Evolutionary conservation across 2,329 filamentous ascomycete species (phyloP).

Genomic region (Dactylellina parvicollis): DNA sequence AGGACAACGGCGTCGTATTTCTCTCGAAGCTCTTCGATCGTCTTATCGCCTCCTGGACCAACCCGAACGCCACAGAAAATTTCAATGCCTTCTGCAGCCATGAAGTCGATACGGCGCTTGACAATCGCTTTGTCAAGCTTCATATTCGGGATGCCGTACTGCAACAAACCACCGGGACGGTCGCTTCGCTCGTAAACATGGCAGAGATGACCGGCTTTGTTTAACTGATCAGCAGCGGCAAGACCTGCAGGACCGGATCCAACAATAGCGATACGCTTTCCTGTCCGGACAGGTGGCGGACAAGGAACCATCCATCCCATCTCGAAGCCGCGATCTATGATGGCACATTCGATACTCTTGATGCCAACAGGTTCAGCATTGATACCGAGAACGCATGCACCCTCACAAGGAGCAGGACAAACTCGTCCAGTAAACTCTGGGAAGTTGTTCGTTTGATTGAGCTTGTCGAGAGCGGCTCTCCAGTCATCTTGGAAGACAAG

Average conservation of each 20-base stretch:
- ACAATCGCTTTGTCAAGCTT: slow-evolving; percentile 98
- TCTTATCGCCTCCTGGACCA: slow-evolving; percentile 73
- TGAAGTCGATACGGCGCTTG: slow-evolving; percentile 92
- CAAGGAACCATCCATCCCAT: slow-evolving; percentile 96
- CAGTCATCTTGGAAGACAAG: slow-evolving; percentile 73
- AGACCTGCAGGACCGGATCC: slow-evolving; percentile 93
- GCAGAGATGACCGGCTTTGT: slow-evolving; percentile 86
- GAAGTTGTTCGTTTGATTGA: slow-evolving; percentile 98
- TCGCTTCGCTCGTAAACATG: slow-evolving; percentile 94
- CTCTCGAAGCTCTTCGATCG: slow-evolving; percentile 70
- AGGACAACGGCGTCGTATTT: slow-evolving; percentile 86
- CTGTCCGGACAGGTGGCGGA: slow-evolving; percentile 80
- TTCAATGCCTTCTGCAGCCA: slow-evolving; percentile 85
- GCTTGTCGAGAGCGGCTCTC: slow-evolving; percentile 88
- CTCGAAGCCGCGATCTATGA: slow-evolving; percentile 96
- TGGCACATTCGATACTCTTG: slow-evolving; percentile 97
- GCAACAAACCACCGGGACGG: slow-evolving; percentile 87
- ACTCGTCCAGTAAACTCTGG: slow-evolving; percentile 97
- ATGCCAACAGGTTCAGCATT: slow-evolving; percentile 97
- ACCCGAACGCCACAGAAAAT: slow-evolving; percentile 82
- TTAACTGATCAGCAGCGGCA: slow-evolving; percentile 90
- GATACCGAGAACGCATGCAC: slow-evolving; percentile 93
- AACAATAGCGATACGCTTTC: slow-evolving; percentile 87
- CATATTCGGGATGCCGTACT: slow-evolving; percentile 97
- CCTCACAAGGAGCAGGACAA: slow-evolving; percentile 94